Conservation (phyloP, 2,329 filamentous ascomycete genomes). For the Aspergillus fumigatus region DNA sequence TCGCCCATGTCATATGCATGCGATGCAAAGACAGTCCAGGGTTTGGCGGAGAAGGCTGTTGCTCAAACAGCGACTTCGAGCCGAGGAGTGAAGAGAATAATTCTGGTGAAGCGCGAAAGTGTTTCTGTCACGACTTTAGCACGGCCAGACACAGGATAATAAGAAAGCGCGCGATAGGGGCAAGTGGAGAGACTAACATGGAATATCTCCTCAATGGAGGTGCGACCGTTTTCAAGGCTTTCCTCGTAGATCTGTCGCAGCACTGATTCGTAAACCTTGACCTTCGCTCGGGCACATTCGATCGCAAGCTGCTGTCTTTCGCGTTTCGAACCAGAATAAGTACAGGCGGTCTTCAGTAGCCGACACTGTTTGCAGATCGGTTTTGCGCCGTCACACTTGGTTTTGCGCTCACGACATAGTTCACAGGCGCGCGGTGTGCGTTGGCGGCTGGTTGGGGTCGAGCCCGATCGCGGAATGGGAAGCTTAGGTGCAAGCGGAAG, state of each 20-base stretch:
- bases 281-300: constrained; percentile 1
- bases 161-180: not conserved
- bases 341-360: constrained; percentile 6
- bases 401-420: constrained; percentile 14
- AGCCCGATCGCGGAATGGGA: constrained; percentile 1
- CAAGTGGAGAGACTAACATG: constrained; percentile 2
- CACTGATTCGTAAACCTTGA: constrained; percentile 12
- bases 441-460: not conserved
- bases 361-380: constrained; percentile 13
- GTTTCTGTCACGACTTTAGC: constrained; percentile 5
- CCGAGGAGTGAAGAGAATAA: constrained; percentile 10
- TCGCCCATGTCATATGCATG: constrained; percentile 12
- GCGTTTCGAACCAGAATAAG: constrained; percentile 13
- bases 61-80: constrained; percentile 5
- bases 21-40: constrained; percentile 12
- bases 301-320: constrained; percentile 12
- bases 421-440: constrained; percentile 15
- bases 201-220: constrained; percentile 10
- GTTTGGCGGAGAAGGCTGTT: constrained; percentile 2
- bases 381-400: constrained; percentile 16
- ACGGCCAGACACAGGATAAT: not conserved
- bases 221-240: not conserved
- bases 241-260: constrained; percentile 10
- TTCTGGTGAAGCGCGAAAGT: constrained; percentile 9
- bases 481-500: not conserved